phyloP scores from a whole-genome alignment of 73 alveolate genomes.

The Blepharisma stoltei region DNA sequence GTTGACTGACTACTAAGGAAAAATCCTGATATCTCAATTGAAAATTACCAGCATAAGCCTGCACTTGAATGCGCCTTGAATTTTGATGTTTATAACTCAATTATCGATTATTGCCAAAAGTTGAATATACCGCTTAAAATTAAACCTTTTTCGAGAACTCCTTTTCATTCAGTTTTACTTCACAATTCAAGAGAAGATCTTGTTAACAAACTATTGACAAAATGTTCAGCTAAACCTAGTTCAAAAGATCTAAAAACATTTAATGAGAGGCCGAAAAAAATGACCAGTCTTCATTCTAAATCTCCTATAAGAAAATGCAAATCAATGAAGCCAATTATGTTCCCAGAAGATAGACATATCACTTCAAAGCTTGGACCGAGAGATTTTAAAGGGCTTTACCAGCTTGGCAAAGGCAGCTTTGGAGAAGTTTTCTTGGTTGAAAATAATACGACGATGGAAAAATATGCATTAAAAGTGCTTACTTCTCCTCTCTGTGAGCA shows the following conservation, averaged over 20 bases:
- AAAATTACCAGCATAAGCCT: background rate
- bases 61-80: constrained; percentile 22
- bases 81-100: background rate
- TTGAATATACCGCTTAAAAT: background rate
- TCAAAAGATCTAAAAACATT: background rate
- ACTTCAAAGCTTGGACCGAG: constrained; percentile 2
- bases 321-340: background rate
- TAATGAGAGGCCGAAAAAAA: constrained; percentile 12
- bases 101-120: background rate
- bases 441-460: background rate
- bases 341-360: too few relatives aligned
- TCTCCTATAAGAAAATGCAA: background rate
- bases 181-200: constrained; percentile 28
- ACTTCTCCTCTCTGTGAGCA: too few relatives aligned
- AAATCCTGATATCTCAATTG: background rate
- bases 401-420: constrained; percentile 21
- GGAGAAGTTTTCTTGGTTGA: constrained; percentile 21
- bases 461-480: background rate
- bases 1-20: background rate
- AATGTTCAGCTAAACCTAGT: background rate
- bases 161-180: background rate
- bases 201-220: constrained; percentile 14
- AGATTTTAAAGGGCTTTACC: background rate
- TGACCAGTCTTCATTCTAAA: background rate
- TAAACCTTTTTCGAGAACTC: background rate